Conservation (phyloP, 139 green algal genomes). For the Tetraselmis chui region DNA sequence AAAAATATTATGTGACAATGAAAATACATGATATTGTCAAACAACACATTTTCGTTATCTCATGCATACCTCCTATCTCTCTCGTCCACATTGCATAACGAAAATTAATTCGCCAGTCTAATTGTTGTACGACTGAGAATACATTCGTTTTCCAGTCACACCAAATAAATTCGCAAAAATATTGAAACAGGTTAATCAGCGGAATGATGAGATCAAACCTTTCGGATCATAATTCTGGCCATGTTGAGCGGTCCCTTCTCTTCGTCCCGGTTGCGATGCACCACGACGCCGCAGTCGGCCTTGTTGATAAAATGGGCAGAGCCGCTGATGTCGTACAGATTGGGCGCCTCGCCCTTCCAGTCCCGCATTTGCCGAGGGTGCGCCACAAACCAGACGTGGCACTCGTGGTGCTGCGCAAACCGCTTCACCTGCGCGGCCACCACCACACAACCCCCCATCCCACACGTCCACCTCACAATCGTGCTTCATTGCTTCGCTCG, state of each 20-base stretch:
- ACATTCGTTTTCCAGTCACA: too few species aligned
- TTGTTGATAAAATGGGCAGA: conserved; percentile 97
- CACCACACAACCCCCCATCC: conserved; percentile 57
- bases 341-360: conserved; percentile 75
- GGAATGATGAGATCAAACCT: too few species aligned
- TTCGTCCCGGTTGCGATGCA: conserved; percentile 73
- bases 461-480: background rate
- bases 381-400: conserved; percentile 97
- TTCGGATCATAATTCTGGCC: conserved; percentile 8
- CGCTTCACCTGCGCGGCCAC: conserved; percentile 47
- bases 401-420: conserved; percentile 71
- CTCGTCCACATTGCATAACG: too few species aligned
- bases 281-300: conserved; percentile 89
- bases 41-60: too few species aligned
- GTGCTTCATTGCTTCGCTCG: too few species aligned
- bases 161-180: too few species aligned
- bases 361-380: conserved; percentile 80
- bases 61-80: too few species aligned
- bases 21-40: too few species aligned
- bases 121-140: too few species aligned
- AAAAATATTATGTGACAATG: too few species aligned
- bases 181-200: too few species aligned
- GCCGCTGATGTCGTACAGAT: conserved; percentile 88
- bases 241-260: conserved; percentile 18
- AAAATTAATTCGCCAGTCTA: too few species aligned